Evolutionary conservation across 805 yeast genomes (phyloP).

Genomic region (Lipomyces orientalis): DNA sequence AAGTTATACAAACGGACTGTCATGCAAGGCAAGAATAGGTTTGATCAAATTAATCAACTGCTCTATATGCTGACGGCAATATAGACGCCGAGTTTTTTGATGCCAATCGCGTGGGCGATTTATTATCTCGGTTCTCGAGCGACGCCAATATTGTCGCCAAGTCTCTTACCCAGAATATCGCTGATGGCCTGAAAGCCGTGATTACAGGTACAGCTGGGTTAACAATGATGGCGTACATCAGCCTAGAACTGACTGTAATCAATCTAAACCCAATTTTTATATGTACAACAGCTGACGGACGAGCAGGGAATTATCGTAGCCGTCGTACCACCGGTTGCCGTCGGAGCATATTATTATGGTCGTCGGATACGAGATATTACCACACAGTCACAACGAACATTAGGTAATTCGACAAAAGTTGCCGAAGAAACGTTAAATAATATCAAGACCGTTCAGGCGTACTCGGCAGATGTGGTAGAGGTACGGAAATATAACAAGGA

Average conservation of each 20-base stretch:
- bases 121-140: constrained; percentile 83
- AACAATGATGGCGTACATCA: constrained; percentile 88
- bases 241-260: constrained; percentile 76
- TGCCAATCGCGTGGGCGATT: constrained; percentile 86
- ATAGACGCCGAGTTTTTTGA: constrained; percentile 85
- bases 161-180: constrained; percentile 83
- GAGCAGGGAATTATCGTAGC: constrained; percentile 64
- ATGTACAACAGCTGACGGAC: neutral
- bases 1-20: constrained; percentile 76
- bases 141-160: constrained; percentile 89
- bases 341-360: constrained; percentile 84
- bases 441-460: constrained; percentile 84
- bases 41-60: neutral
- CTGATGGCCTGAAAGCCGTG: constrained; percentile 85
- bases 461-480: constrained; percentile 81
- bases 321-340: constrained; percentile 80
- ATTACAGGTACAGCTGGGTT: constrained; percentile 85
- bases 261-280: neutral
- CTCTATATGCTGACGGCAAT: neutral
- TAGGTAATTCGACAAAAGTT: constrained; percentile 85
- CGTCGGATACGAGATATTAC: constrained; percentile 74
- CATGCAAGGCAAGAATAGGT: constrained; percentile 53
- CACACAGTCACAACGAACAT: constrained; percentile 74
- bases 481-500: constrained; percentile 75
- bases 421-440: constrained; percentile 90